A percentile compares a stretch with the other conserved stretches of the same genome.
Conservation (phyloP, 192 early-diverging fungal genomes). For the Linnemannia elongata region DNA sequence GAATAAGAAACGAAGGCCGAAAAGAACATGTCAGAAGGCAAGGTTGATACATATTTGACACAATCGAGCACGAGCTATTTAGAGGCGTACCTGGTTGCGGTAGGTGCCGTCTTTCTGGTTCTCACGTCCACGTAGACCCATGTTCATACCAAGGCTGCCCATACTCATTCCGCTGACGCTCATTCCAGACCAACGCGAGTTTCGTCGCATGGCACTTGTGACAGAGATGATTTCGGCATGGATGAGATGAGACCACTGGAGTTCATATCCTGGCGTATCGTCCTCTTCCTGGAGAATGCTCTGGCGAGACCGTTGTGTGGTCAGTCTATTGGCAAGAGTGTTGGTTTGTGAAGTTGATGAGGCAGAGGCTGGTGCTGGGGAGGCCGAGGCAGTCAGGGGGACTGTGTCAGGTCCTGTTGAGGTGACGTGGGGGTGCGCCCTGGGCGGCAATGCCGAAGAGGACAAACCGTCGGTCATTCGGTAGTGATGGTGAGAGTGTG, state of each 20-base stretch:
- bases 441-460: conserved; percentile 26
- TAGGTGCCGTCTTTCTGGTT: conserved; percentile 58
- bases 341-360: conserved; percentile 17
- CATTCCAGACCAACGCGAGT: conserved; percentile 82
- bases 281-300: neutral
- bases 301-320: conserved; percentile 21
- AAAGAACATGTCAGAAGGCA: neutral
- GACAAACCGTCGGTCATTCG: conserved; percentile 38
- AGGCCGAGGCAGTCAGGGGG: neutral
- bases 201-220: conserved; percentile 84
- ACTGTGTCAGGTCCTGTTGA: conserved; percentile 4
- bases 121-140: conserved; percentile 66
- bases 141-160: conserved; percentile 71
- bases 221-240: conserved; percentile 83
- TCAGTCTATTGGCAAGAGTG: conserved; percentile 27
- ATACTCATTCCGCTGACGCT: conserved; percentile 68
- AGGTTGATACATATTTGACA: neutral
- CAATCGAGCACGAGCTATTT: neutral
- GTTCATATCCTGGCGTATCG: conserved; percentile 60
- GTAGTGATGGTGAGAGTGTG: neutral
- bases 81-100: conserved; percentile 61
- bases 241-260: conserved; percentile 78
- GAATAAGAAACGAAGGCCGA: neutral
- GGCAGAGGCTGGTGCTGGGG: neutral
- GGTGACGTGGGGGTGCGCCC: neutral